A percentile compares a stretch with the other conserved stretches of the same genome.
phyloP scores from a whole-genome alignment of 2,329 filamentous ascomycete genomes.

The Diaporthe aspalathi region DNA sequence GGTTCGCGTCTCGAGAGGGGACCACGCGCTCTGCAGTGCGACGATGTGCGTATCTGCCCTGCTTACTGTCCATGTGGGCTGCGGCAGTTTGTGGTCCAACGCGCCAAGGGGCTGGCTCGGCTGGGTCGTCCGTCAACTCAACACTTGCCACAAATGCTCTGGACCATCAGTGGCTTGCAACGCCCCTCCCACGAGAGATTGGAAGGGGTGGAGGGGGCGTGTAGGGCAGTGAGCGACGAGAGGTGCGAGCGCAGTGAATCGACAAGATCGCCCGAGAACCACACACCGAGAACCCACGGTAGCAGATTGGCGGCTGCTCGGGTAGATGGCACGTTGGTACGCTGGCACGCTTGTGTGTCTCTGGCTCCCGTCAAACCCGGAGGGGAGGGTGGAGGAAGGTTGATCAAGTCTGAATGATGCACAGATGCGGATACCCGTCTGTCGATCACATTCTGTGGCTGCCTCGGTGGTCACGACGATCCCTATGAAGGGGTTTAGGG shows the following conservation, averaged over 20 bases:
- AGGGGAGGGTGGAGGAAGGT: too few relatives aligned
- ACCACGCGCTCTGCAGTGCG: not conserved
- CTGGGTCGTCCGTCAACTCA: not conserved
- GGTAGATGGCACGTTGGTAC: not conserved
- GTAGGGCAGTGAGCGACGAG: not conserved
- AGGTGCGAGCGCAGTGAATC: slow-evolving; percentile 16
- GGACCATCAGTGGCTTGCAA: slow-evolving; percentile 29
- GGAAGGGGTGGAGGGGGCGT: slow-evolving; percentile 17
- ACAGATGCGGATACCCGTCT: slow-evolving; percentile 23
- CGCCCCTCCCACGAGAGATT: not conserved
- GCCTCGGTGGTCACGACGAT: not conserved
- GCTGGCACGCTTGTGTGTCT: not conserved
- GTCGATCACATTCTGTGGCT: slow-evolving; percentile 7
- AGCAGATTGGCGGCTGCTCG: slow-evolving; percentile 17
- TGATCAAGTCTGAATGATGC: slow-evolving; percentile 3
- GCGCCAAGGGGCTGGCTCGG: slow-evolving; percentile 16
- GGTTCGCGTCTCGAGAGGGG: not conserved
- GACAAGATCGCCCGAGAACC: slow-evolving; percentile 5
- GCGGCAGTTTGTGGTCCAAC: not conserved
- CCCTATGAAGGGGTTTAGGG: not conserved
- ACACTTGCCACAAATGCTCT: slow-evolving; percentile 38
- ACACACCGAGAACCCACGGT: not conserved
- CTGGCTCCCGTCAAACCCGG: slow-evolving; percentile 16
- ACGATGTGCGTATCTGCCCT: not conserved
- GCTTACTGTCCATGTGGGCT: not conserved